Evolutionary conservation across 2,329 filamentous ascomycete genomes (phyloP).

Genomic region (Blastomyces emzantsi): DNA sequence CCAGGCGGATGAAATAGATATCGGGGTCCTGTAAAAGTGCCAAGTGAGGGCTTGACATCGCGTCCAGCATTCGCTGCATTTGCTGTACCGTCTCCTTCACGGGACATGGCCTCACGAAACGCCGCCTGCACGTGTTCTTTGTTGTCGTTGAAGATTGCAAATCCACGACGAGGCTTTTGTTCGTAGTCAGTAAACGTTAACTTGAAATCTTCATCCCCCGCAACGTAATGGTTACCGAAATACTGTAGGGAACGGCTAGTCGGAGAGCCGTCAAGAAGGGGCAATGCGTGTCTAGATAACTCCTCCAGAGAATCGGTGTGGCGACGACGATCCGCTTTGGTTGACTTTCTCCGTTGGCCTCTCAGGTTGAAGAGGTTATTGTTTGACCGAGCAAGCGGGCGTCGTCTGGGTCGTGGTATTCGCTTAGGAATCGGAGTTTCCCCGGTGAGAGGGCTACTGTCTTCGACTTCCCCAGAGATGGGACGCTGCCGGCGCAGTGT

Average conservation of each 20-base stretch:
- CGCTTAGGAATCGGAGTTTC: conserved; percentile 36
- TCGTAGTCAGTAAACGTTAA: conserved; percentile 25
- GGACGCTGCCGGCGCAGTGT: conserved; percentile 35
- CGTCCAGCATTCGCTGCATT: not conserved
- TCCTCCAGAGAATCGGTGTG: conserved; percentile 12
- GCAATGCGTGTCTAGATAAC: conserved; percentile 17
- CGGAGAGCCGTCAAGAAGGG: conserved; percentile 19
- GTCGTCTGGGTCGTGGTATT: conserved; percentile 21
- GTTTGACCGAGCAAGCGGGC: conserved; percentile 25
- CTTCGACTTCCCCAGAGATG: conserved; percentile 42
- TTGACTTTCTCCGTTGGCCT: conserved; percentile 24
- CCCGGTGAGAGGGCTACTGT: conserved; percentile 37
- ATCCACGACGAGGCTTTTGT: conserved; percentile 23
- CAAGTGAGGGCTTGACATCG: conserved; percentile 1
- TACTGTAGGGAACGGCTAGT: conserved; percentile 16
- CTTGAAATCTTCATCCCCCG: conserved; percentile 28
- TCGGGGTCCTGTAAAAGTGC: not conserved
- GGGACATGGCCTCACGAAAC: not conserved
- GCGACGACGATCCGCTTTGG: conserved; percentile 14
- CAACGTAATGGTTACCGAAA: conserved; percentile 18
- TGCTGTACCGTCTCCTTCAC: not conserved
- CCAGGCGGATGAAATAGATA: not conserved
- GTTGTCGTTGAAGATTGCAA: conserved; percentile 33
- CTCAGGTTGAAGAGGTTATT: conserved; percentile 25
- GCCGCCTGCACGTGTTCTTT: conserved; percentile 7